Conservation (phyloP, 2,329 filamentous ascomycete species). For the Ophiosphaerella herpotricha region DNA sequence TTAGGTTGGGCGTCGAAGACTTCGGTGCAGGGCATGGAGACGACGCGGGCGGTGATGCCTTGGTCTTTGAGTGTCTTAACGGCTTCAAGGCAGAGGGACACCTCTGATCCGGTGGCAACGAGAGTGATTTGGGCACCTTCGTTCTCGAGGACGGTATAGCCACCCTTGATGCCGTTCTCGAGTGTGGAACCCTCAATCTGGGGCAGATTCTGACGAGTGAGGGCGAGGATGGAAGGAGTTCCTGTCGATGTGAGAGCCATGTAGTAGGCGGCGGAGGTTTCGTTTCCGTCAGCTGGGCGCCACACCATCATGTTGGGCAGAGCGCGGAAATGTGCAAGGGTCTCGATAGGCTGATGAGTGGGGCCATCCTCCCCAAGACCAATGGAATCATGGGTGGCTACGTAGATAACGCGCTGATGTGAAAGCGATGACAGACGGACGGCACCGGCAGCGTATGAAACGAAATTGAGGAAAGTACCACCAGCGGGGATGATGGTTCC, state of each 20-base stretch:
- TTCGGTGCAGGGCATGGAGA: slow-evolving; percentile 96
- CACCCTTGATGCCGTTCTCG: slow-evolving; percentile 90
- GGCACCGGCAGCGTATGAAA: slow-evolving; percentile 94
- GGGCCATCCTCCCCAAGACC: slow-evolving; percentile 98
- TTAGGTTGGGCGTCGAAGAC: slow-evolving; percentile 93
- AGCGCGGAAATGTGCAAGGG: slow-evolving; percentile 95
- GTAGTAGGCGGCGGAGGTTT: slow-evolving; percentile 98
- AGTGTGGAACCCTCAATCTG: slow-evolving; percentile 94
- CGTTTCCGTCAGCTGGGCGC: slow-evolving; percentile 97
- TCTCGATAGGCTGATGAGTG: slow-evolving; percentile 99
- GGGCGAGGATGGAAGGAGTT: slow-evolving; percentile 89
- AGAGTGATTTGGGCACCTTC: slow-evolving; percentile 85
- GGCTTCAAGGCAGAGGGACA: slow-evolving; percentile 89
- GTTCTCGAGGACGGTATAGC: slow-evolving; percentile 86
- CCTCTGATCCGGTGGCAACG: slow-evolving; percentile 94
- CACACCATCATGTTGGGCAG: slow-evolving; percentile 99
- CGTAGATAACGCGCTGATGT: slow-evolving; percentile 88
- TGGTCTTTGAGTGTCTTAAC: slow-evolving; percentile 90
- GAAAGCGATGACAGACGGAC: slow-evolving; percentile 93
- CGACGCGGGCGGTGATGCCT: slow-evolving; percentile 84
- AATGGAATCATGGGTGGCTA: slow-evolving; percentile 98
- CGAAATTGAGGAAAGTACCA: slow-evolving; percentile 99
- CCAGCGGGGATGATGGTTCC: slow-evolving; percentile 91
- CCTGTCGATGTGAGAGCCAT: slow-evolving; percentile 85
- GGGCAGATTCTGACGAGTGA: slow-evolving; percentile 97